These are phyloP conservation scores for Boletus reticulatus DNA, from an alignment of 768 basidiomycete genomes.

Conservation along the genomic window DNA sequence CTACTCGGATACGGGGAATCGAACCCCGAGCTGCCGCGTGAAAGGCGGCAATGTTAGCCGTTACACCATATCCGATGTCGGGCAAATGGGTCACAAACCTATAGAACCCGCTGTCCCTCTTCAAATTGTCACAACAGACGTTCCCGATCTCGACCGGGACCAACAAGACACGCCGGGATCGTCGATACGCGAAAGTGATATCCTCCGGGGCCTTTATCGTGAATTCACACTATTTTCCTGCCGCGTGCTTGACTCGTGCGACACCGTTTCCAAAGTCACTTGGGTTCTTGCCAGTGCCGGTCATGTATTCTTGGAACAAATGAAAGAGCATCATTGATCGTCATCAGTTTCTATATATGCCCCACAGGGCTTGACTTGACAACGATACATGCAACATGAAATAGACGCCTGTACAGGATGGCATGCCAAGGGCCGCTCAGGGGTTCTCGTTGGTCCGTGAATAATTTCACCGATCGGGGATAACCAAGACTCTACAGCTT, in stretches of 20 bases:
- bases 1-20: slow-evolving; percentile 32
- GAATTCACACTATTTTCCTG: neutral
- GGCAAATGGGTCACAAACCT: too few relatives aligned
- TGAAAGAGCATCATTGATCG: neutral
- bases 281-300: too few relatives aligned
- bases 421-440: slow-evolving; percentile 2
- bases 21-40: slow-evolving; percentile 46
- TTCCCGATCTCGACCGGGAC: neutral
- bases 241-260: slow-evolving; percentile 8
- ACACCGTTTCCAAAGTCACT: too few relatives aligned
- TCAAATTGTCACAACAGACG: too few relatives aligned
- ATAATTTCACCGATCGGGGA: neutral
- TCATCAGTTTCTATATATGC: neutral
- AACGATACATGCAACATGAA: too few relatives aligned
- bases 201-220: neutral
- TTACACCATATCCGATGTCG: slow-evolving; percentile 55
- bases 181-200: neutral
- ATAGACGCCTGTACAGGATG: slow-evolving; percentile 28
- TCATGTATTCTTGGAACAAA: too few relatives aligned
- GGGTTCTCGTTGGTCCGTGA: neutral
- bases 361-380: neutral
- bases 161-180: neutral
- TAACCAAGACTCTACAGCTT: slow-evolving; percentile 21
- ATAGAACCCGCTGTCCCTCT: too few relatives aligned
- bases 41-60: slow-evolving; percentile 67